Evolutionary conservation across 2,329 filamentous ascomycete species (phyloP).

Genomic region (Fusarium tupiense): DNA sequence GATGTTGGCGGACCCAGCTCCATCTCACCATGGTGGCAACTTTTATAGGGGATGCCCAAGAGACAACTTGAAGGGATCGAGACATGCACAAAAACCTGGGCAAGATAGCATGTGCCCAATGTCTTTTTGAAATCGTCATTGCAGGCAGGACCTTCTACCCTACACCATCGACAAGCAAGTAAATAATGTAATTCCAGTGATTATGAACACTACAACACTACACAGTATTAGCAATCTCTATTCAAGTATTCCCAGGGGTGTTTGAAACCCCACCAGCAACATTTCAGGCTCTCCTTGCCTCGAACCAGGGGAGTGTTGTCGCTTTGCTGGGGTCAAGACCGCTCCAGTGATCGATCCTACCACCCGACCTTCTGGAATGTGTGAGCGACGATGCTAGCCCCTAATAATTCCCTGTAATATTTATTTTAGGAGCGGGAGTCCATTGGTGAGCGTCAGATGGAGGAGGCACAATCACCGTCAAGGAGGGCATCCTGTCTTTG

Average conservation of each 20-base stretch:
- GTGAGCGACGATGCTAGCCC: slow-evolving; percentile 28
- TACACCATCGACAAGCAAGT: not conserved
- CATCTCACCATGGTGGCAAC: not conserved
- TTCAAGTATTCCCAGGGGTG: slow-evolving; percentile 21
- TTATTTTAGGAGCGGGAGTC: slow-evolving; percentile 31
- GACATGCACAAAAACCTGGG: slow-evolving; percentile 8
- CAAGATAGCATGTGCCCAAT: slow-evolving; percentile 21
- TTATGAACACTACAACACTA: slow-evolving; percentile 9
- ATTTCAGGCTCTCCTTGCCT: slow-evolving; percentile 14
- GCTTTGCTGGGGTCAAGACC: slow-evolving; percentile 17
- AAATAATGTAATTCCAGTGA: slow-evolving; percentile 9
- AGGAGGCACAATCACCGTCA: slow-evolving; percentile 1
- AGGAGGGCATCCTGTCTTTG: not conserved
- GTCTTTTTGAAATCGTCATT: not conserved
- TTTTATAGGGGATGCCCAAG: not conserved
- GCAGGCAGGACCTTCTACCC: not conserved
- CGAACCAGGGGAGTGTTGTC: slow-evolving; percentile 5
- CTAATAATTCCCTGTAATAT: slow-evolving; percentile 7
- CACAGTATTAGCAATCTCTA: not conserved
- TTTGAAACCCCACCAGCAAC: slow-evolving; percentile 13
- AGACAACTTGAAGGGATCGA: slow-evolving; percentile 17
- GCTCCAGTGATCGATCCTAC: slow-evolving; percentile 30
- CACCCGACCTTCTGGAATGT: slow-evolving; percentile 40
- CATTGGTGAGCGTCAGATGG: slow-evolving; percentile 8
- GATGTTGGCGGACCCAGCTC: slow-evolving; percentile 2